Base-by-base conservation (phyloP, 2,329 filamentous ascomycete species). In the Cladosporium colombiae region DNA sequence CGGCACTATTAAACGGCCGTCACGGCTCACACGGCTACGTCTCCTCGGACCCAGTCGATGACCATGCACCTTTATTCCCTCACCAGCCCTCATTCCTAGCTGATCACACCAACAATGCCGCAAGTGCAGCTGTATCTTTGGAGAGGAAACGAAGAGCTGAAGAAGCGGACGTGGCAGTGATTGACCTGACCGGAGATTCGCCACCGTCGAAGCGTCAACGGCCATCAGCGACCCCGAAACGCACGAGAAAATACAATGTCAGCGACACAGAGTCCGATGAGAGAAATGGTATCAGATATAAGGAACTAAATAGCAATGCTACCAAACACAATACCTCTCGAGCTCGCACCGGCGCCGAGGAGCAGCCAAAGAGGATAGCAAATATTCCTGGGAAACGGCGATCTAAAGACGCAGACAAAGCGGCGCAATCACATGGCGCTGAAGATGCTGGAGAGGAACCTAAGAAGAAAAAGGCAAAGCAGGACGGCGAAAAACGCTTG, bases 401-500 rank as follows among this genome's bases (percentile, higher is more conserved):
- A 46, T 13, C n/a, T 5, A 21, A 46, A 46, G 10, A 46, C n/a
- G 40, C 40, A 11, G 40, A 21, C 8, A 8, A 46, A 4, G 18
- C 18, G 35, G 5, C 35, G 16, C 49, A 25, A 52, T 13, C 27
- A 16, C 23, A 18, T 16, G 23, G 5, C 14, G 13, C 13, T 13
- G 49, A 52, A 27, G 49, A 52, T 16, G n/a, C 6, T 10, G 49
- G 18, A 3, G 49, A 52, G 13, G 29, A 16, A 7, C 23, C 2
- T 70, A 68, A 33, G 70, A 68, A 33, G n/a, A 65, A 67, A 55
- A 68, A 68, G 37, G 27, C 65, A 6, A 71, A 69, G 62, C 23
- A 49, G 1, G 65, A 70, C 33, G 70, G 67, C 49, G 73, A 74
- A 44, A 74, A 70, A 58, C 70, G 73, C 6, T 66, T 73, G 13